Percentiles rank a stretch among this genome's conserved stretches.
Evolutionary conservation across 345 rosid species (phyloP).

Genomic region (Aurinia saxatilis): DNA sequence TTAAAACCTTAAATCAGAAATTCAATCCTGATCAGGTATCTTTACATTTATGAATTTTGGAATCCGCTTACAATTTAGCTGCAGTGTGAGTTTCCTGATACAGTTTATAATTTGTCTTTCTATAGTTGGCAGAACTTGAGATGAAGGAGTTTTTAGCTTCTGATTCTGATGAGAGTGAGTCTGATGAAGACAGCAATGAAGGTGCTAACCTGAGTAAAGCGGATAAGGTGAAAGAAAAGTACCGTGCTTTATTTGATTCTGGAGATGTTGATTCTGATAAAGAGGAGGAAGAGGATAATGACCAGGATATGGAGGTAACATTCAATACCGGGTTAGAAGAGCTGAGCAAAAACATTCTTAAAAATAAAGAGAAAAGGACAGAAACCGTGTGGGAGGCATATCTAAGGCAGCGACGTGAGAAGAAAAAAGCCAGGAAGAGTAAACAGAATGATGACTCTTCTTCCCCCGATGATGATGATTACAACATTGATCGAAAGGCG

Average conservation of each 20-base stretch:
- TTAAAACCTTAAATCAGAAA: slow-evolving; percentile 64
- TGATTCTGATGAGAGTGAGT: slow-evolving; percentile 71
- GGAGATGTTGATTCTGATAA: slow-evolving; percentile 45
- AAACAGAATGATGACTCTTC: slow-evolving; percentile 37
- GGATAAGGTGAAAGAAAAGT: slow-evolving; percentile 44
- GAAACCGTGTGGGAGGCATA: slow-evolving; percentile 74
- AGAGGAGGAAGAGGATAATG: slow-evolving; percentile 57
- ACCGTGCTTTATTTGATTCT: slow-evolving; percentile 56
- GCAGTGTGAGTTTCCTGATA: slow-evolving; percentile 20
- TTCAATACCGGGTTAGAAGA: slow-evolving; percentile 91
- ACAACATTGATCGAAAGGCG: slow-evolving; percentile 31
- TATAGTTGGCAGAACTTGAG: slow-evolving; percentile 75
- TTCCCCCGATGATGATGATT: slow-evolving; percentile 51
- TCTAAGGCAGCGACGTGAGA: slow-evolving; percentile 58
- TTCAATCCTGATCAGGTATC: slow-evolving; percentile 77
- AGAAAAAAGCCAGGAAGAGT: slow-evolving; percentile 57
- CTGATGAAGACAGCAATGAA: slow-evolving; percentile 29
- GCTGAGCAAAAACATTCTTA: slow-evolving; percentile 64
- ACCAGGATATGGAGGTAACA: slow-evolving; percentile 87
- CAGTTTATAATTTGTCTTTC: slow-evolving; percentile 1
- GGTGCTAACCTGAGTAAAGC: slow-evolving; percentile 34
- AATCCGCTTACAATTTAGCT: not conserved
- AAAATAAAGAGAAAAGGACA: slow-evolving; percentile 61
- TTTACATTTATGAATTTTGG: not conserved
- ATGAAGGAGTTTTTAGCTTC: slow-evolving; percentile 84